Base-by-base conservation (phyloP, 805 yeast species). In the Metschnikowia aberdeeniae region DNA sequence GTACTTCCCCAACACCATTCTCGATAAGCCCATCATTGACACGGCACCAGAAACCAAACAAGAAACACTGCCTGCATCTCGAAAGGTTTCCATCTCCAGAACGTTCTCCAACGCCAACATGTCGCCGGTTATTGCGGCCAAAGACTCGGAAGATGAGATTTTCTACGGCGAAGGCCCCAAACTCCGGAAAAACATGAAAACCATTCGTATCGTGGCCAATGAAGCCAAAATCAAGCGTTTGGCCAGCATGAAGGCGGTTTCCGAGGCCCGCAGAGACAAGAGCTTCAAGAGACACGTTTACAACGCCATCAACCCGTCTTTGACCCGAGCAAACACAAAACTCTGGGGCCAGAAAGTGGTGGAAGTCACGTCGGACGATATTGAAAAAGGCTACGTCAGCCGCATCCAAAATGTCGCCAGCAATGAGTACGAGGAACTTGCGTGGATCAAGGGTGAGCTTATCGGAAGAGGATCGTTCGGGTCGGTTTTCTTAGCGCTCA, bases 381-480 rank as follows among this genome's bases (percentile, higher is more conserved):
- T 77, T 49, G 78, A 77, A 33, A 73, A 75, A 47, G 84, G 86
- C 9, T 78, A 82, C 43, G 81, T 84, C 22, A 83, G 84, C 55
- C 81, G 81, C 52, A 64, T 86, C 42, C 75, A 80, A 44, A 84
- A 78, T 57, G 77, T 77, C 29, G 77, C 75, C 43, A 62, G 64
- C 39, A 93, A 90, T 11, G 78, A 81, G 41, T 77, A 78, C 59
- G 86, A 81, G 57, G 95, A 90, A 64, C 92, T 89, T 68, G 95
- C 95, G 0, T 93, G 99, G 99, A 85, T 95, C 40, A 89, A 89
- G 60, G 99, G 99, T 74, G 97, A 90, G 59, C 72, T 93, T 51
- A 89, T 93, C 46, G 99, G 99, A 0, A 81, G 88, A 47, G 99
- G 99, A 0, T 90, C 97, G 1, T 93, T 90, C 71, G 99, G 99